Evolutionary conservation across 495 filamentous ascomycete genomes (phyloP).

Genomic region (Neurospora sp.): DNA sequence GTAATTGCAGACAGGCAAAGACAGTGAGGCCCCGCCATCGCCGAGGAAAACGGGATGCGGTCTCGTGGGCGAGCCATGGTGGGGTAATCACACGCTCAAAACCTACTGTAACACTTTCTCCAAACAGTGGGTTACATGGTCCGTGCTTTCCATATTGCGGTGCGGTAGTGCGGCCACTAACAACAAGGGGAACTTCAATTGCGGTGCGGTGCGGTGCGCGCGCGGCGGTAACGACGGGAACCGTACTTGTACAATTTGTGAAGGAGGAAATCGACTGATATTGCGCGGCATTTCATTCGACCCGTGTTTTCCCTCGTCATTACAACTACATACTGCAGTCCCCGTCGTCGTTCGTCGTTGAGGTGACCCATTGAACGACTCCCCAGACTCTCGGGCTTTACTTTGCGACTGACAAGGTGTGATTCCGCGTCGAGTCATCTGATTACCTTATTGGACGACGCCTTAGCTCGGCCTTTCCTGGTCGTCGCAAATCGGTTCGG

Average conservation of each 20-base stretch:
- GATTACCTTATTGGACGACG: constrained; percentile 8
- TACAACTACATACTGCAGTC: background rate
- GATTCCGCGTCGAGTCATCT: constrained; percentile 1
- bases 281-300: constrained; percentile 2
- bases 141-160: background rate
- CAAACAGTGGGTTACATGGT: background rate
- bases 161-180: background rate
- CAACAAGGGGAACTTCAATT: background rate
- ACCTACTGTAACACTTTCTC: background rate
- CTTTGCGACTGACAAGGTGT: background rate
- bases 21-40: background rate
- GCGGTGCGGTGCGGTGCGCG: background rate
- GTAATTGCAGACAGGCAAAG: background rate
- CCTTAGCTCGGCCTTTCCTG: background rate
- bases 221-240: background rate
- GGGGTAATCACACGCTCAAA: background rate
- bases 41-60: background rate
- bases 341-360: background rate
- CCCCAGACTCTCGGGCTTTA: background rate
- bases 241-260: background rate
- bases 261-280: background rate
- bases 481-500: background rate
- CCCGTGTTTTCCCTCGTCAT: constrained; percentile 7
- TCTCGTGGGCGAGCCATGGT: background rate
- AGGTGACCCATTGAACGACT: background rate